Evolutionary conservation across 164 flowering plant species (phyloP).

Genomic region (Taxillus chinensis): DNA sequence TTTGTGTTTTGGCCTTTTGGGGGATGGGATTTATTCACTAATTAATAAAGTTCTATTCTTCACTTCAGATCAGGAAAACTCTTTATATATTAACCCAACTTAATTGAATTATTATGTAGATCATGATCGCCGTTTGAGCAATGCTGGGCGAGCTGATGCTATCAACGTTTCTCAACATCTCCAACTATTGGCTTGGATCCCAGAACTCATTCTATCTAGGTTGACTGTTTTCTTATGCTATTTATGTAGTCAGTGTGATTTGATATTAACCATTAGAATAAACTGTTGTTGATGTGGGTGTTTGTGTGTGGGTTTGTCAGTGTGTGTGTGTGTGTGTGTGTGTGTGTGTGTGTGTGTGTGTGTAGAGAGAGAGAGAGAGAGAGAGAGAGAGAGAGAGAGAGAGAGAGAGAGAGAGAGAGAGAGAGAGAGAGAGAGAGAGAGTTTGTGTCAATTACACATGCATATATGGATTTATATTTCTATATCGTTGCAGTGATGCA

Average conservation of each 20-base stretch:
- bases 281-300: too few relatives aligned
- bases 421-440: too few relatives aligned
- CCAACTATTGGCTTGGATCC: slow-evolving; percentile 74
- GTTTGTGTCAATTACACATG: not conserved
- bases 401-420: too few relatives aligned
- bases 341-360: too few relatives aligned
- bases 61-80: too few relatives aligned
- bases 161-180: slow-evolving; percentile 51
- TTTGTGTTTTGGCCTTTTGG: too few relatives aligned
- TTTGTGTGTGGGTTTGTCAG: not conserved
- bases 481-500: slow-evolving; percentile 56
- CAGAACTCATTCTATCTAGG: slow-evolving; percentile 85
- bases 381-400: too few relatives aligned
- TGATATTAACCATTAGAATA: not conserved
- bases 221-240: slow-evolving; percentile 9
- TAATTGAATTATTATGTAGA: slow-evolving; percentile 24
- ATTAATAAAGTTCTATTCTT: too few relatives aligned
- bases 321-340: not conserved
- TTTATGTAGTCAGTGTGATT: too few relatives aligned
- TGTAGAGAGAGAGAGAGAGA: too few relatives aligned
- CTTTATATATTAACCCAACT: too few relatives aligned
- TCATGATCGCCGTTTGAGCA: slow-evolving; percentile 88
- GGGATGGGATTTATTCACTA: too few relatives aligned
- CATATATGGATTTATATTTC: not conserved
- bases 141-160: slow-evolving; percentile 67